Conservation (phyloP, 164 flowering plant species). For the grape (Vitis vinifera) region ASM3070453v1 NC_081811.1:23700001-23700500, state of each 20-base stretch:
- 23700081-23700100: too few relatives aligned
- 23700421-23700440: not conserved
- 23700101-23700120: too few relatives aligned
- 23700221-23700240: not conserved
- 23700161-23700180: too few relatives aligned
- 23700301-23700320: not conserved
- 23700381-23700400: not conserved
- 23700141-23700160: too few relatives aligned
- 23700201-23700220: not conserved
- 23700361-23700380: not conserved
- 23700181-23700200: not conserved
- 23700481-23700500: too few relatives aligned
- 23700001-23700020: not conserved
- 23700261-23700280: constrained; percentile 15
- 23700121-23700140: too few relatives aligned
- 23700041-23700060: too few relatives aligned
- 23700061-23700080: too few relatives aligned
- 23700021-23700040: not conserved
- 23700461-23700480: too few relatives aligned
- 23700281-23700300: not conserved
- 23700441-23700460: not conserved
- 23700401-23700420: not conserved
- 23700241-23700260: not conserved
- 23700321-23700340: too few relatives aligned
- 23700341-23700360: not conserved